Conservation (phyloP, 345 rosid genomes). For the Pseudoturritis turrita region DNA sequence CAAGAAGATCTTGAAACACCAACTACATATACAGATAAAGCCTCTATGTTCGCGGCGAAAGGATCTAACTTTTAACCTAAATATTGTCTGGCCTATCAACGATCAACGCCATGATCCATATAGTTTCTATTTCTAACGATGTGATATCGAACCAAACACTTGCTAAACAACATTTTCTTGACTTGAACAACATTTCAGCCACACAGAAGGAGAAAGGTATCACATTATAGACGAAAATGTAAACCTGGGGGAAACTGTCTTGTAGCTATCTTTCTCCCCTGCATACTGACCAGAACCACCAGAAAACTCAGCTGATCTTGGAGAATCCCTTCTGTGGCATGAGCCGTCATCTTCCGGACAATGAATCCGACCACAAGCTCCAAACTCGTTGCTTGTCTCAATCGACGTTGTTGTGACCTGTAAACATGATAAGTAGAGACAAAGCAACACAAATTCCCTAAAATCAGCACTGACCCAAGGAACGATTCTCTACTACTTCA, state of each 20-base stretch:
- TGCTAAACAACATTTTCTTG: background rate
- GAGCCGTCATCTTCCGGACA: slow-evolving; percentile 42
- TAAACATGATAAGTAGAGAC: background rate
- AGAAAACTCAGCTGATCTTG: slow-evolving; percentile 40
- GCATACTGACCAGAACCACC: slow-evolving; percentile 29
- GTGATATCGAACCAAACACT: no score
- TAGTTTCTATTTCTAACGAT: background rate
- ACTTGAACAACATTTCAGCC: background rate
- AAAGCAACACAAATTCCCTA: background rate
- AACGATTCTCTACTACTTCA: background rate
- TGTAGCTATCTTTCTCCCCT: slow-evolving; percentile 41
- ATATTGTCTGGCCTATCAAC: background rate
- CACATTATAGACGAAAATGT: background rate
- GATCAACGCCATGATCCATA: background rate
- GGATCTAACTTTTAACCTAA: background rate
- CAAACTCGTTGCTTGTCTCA: slow-evolving; percentile 48
- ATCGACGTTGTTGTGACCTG: slow-evolving; percentile 48
- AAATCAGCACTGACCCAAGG: background rate
- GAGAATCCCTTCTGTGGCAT: slow-evolving; percentile 40
- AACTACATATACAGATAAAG: background rate
- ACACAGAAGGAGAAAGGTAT: background rate
- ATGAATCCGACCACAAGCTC: slow-evolving; percentile 30
- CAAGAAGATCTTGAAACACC: slow-evolving; percentile 4
- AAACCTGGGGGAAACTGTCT: slow-evolving; percentile 51
- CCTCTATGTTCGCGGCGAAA: background rate